A percentile compares a stretch with the other conserved stretches of the same genome.
phyloP scores from a whole-genome alignment of 2,329 filamentous ascomycete genomes.

The Monilinia fructicola region DNA sequence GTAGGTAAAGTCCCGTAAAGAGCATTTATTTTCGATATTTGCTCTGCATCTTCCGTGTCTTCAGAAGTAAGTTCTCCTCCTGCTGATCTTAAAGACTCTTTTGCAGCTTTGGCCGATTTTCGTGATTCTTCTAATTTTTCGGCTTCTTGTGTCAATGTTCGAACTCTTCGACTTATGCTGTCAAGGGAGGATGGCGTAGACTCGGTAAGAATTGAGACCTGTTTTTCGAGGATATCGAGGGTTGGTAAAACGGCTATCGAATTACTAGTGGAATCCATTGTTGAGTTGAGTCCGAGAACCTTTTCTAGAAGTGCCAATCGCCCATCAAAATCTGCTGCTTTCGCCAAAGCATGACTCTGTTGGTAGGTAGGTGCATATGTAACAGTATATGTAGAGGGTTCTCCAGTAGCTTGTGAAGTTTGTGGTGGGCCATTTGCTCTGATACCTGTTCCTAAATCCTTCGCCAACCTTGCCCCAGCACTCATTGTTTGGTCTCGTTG shows the following conservation, averaged over 20 bases:
- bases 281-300: slow-evolving; percentile 73
- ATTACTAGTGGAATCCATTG: slow-evolving; percentile 58
- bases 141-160: slow-evolving; percentile 69
- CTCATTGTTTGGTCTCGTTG: slow-evolving; percentile 26
- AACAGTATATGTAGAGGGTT: slow-evolving; percentile 58
- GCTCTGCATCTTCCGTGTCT: slow-evolving; percentile 62
- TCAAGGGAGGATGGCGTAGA: slow-evolving; percentile 73
- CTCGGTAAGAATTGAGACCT: slow-evolving; percentile 72
- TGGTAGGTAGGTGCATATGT: slow-evolving; percentile 65
- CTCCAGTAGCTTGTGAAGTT: slow-evolving; percentile 30
- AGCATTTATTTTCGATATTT: slow-evolving; percentile 83
- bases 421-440: slow-evolving; percentile 35
- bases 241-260: slow-evolving; percentile 76
- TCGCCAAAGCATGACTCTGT: slow-evolving; percentile 69
- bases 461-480: slow-evolving; percentile 35
- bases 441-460: slow-evolving; percentile 37
- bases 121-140: slow-evolving; percentile 67
- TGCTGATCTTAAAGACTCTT: slow-evolving; percentile 55
- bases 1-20: slow-evolving; percentile 86
- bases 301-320: slow-evolving; percentile 78
- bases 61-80: slow-evolving; percentile 43
- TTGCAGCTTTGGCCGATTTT: slow-evolving; percentile 59
- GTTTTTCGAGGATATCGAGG: slow-evolving; percentile 75
- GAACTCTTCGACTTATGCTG: slow-evolving; percentile 66
- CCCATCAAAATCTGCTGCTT: slow-evolving; percentile 84